These are phyloP conservation scores for Lithocarpus polystachyus DNA, from an alignment of 306 rosid species.

Conservation along the genomic window DNA sequence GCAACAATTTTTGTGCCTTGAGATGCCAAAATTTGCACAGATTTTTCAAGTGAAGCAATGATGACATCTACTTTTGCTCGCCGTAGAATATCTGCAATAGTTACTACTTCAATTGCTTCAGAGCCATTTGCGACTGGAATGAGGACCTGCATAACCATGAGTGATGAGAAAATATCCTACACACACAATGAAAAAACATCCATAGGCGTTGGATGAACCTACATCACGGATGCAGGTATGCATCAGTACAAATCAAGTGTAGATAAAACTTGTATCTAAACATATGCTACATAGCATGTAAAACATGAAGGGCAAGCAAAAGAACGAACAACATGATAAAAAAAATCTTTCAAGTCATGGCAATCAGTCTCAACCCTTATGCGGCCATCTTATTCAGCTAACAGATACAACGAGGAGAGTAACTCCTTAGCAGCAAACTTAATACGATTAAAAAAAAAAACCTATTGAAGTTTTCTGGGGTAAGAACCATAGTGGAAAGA, in stretches of 20 bases:
- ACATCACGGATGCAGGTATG: neutral
- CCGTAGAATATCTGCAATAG: constrained; percentile 74
- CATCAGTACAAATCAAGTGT: neutral
- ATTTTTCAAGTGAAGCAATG: constrained; percentile 82
- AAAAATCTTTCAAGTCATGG: neutral
- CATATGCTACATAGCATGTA: neutral
- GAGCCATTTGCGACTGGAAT: constrained; percentile 89
- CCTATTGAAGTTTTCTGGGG: neutral
- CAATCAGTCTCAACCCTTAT: neutral
- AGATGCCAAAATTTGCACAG: constrained; percentile 57
- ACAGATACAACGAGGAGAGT: neutral
- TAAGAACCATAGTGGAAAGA: neutral
- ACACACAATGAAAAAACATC: neutral
- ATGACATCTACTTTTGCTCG: constrained; percentile 86
- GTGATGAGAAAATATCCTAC: constrained; percentile 1
- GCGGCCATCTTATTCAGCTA: neutral
- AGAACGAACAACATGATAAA: neutral
- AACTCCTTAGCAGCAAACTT: neutral
- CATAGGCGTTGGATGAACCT: neutral
- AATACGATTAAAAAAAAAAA: neutral
- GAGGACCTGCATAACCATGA: constrained; percentile 54
- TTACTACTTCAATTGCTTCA: constrained; percentile 84
- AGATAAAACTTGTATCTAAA: neutral
- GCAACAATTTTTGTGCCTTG: constrained; percentile 77
- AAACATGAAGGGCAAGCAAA: neutral